These are phyloP conservation scores for Arabidopsis lyrata DNA, from an alignment of 441 rosid species.

Conservation along the genomic window DNA sequence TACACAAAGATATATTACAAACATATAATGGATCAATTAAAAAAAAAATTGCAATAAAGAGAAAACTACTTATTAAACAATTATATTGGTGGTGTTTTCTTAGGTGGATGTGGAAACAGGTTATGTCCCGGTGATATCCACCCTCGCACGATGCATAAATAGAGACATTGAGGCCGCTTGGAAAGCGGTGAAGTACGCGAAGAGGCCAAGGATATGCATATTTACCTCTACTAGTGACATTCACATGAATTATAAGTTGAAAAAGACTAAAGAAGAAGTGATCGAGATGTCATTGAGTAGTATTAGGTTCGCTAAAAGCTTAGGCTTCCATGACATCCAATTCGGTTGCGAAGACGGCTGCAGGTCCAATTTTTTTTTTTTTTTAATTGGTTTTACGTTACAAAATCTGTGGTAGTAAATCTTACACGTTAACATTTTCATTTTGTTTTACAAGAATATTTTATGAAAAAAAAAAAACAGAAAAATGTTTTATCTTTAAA, in stretches of 20 bases:
- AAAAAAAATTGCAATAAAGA: too few species aligned
- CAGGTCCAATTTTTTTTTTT: neutral
- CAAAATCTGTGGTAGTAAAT: neutral
- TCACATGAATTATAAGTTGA: neutral
- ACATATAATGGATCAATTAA: neutral
- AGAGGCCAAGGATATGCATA: neutral
- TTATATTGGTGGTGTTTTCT: neutral
- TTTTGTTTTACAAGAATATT: neutral
- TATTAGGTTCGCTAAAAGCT: neutral
- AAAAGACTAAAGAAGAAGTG: conserved; percentile 1
- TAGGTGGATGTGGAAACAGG: neutral
- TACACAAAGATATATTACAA: neutral
- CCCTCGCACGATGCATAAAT: neutral
- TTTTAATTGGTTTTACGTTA: neutral
- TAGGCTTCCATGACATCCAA: neutral
- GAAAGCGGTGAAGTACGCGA: neutral
- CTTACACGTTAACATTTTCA: neutral
- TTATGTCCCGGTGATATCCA: neutral
- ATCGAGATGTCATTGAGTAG: neutral
- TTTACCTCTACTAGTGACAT: neutral
- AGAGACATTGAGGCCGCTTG: neutral
- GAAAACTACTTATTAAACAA: neutral
- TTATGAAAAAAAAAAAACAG: neutral
- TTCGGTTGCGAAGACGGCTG: neutral
- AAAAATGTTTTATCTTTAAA: too few species aligned